Conservation (phyloP, 1,284 basidiomycete species). For the Tremellales sp. region DNA sequence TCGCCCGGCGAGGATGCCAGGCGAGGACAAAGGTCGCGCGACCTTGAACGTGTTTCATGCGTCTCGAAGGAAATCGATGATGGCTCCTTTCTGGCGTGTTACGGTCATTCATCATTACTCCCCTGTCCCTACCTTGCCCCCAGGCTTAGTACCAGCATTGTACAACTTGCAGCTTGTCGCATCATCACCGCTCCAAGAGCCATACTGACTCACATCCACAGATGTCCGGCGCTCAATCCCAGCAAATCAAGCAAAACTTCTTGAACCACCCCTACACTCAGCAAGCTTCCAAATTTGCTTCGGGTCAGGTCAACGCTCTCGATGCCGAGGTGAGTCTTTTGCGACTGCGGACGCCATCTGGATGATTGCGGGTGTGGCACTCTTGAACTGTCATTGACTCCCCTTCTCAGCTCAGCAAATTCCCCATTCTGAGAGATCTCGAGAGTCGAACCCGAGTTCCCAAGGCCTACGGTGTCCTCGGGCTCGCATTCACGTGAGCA, state of each 20-base stretch:
- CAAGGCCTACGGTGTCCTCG: constrained; percentile 86
- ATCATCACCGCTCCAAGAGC: neutral
- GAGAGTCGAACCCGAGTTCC: constrained; percentile 89
- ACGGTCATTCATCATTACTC: no score
- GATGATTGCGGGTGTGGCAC: neutral
- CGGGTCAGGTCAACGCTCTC: constrained; percentile 73
- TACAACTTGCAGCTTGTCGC: neutral
- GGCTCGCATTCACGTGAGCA: constrained; percentile 59
- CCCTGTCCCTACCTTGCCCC: no score
- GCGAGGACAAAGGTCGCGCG: no score
- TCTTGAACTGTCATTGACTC: neutral
- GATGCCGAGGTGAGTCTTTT: constrained; percentile 78
- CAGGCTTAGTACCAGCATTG: no score
- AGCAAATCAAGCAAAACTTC: constrained; percentile 54
- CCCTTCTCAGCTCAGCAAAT: constrained; percentile 71
- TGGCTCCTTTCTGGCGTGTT: no score
- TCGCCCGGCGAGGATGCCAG: no score
- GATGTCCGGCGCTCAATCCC: constrained; percentile 46
- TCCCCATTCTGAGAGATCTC: constrained; percentile 73
- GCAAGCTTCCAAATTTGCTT: constrained; percentile 71
- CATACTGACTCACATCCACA: constrained; percentile 6
- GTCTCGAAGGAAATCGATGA: no score
- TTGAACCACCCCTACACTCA: constrained; percentile 73
- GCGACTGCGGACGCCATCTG: neutral
- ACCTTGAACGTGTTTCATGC: no score